Evolutionary conservation across 139 green algal genomes (phyloP).

Genomic region (Chara braunii): DNA sequence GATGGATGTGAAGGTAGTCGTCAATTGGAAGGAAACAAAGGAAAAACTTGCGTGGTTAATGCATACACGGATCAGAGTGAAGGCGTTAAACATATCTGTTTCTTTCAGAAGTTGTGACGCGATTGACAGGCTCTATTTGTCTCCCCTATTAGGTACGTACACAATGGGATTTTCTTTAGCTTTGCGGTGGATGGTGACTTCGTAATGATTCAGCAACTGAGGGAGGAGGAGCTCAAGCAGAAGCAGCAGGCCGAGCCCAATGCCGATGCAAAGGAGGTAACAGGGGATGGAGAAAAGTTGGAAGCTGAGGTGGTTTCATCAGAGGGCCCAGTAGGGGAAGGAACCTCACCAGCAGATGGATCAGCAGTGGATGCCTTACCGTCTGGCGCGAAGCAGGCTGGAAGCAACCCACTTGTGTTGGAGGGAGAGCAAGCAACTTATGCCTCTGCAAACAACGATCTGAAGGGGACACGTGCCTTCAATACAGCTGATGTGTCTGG

Average conservation of each 20-base stretch:
- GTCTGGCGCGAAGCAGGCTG: background rate
- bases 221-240: background rate
- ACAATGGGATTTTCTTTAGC: constrained; percentile 41
- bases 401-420: background rate
- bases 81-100: too few relatives aligned
- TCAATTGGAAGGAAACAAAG: too few relatives aligned
- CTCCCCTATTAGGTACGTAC: too few relatives aligned
- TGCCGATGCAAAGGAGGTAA: too few relatives aligned
- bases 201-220: constrained; percentile 21
- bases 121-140: too few relatives aligned
- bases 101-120: too few relatives aligned
- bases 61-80: too few relatives aligned
- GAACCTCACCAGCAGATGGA: background rate
- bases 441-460: constrained; percentile 42
- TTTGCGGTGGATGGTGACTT: constrained; percentile 33
- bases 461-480: constrained; percentile 23
- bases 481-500: constrained; percentile 22
- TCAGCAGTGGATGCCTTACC: too few relatives aligned
- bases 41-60: too few relatives aligned
- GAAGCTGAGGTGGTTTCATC: background rate
- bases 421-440: constrained; percentile 40
- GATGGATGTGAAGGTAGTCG: too few relatives aligned
- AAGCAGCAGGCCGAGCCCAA: background rate
- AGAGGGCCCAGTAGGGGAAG: background rate
- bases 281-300: background rate